A percentile compares a stretch with the other conserved stretches of the same genome.
Conservation (phyloP, 1,284 basidiomycete species). For the Mycena sp. region DNA sequence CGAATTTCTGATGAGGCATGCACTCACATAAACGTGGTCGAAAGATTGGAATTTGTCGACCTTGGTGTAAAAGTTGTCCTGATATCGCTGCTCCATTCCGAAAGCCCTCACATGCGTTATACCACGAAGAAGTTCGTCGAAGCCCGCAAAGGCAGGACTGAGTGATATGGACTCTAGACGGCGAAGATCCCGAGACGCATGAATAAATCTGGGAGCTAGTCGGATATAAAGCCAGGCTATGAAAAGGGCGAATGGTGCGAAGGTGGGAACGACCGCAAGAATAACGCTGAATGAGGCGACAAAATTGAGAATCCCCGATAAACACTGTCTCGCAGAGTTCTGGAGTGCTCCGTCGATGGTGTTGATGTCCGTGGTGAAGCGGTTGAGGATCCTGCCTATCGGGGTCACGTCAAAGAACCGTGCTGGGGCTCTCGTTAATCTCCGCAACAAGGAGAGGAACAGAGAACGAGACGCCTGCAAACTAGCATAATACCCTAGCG, state of each 20-base stretch:
- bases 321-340: slow-evolving; percentile 62
- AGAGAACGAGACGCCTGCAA: slow-evolving; percentile 70
- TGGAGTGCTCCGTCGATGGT: slow-evolving; percentile 73
- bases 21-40: slow-evolving; percentile 73
- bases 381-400: slow-evolving; percentile 78
- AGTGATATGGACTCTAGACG: slow-evolving; percentile 75
- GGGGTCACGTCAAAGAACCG: slow-evolving; percentile 79
- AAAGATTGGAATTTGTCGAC: slow-evolving; percentile 82
- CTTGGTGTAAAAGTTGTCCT: slow-evolving; percentile 70
- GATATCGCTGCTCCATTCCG: slow-evolving; percentile 81
- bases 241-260: slow-evolving; percentile 74
- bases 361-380: slow-evolving; percentile 85
- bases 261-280: slow-evolving; percentile 70
- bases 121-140: slow-evolving; percentile 82
- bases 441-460: slow-evolving; percentile 61
- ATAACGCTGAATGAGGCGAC: slow-evolving; percentile 74
- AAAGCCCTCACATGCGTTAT: slow-evolving; percentile 85
- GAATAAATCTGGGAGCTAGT: slow-evolving; percentile 74
- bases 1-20: slow-evolving; percentile 38
- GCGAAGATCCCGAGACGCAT: slow-evolving; percentile 76
- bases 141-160: slow-evolving; percentile 78
- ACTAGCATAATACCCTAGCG: slow-evolving; percentile 74
- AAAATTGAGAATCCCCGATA: slow-evolving; percentile 69
- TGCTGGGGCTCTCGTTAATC: slow-evolving; percentile 67
- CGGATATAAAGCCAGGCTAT: slow-evolving; percentile 79